Evolutionary conservation across 2,329 filamentous ascomycete species (phyloP).

Genomic region (Stemphylium lycopersici): DNA sequence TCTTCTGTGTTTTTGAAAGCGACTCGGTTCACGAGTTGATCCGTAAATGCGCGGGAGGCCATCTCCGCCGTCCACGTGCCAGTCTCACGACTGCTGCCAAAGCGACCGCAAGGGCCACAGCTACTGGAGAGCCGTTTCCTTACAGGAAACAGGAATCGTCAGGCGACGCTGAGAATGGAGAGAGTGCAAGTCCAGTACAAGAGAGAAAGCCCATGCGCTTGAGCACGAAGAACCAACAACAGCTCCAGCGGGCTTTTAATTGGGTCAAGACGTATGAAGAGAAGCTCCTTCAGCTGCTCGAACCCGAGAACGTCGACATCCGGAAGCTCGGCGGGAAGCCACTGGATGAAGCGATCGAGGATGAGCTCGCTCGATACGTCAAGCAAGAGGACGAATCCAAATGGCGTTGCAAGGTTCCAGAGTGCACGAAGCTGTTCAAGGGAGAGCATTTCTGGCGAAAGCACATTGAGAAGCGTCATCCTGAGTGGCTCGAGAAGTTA

Average conservation of each 20-base stretch:
- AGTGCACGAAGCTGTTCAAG: slow-evolving; percentile 97
- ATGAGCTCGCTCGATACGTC: slow-evolving; percentile 84
- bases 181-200: slow-evolving; percentile 67
- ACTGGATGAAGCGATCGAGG: slow-evolving; percentile 82
- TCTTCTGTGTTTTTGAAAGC: slow-evolving; percentile 99
- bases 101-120: slow-evolving; percentile 83
- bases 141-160: slow-evolving; percentile 74
- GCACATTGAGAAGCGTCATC: slow-evolving; percentile 94
- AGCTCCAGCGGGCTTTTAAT: slow-evolving; percentile 92
- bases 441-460: slow-evolving; percentile 97
- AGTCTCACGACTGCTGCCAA: slow-evolving; percentile 84
- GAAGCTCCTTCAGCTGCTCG: slow-evolving; percentile 89
- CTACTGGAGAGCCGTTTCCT: slow-evolving; percentile 81
- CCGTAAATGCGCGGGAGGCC: slow-evolving; percentile 95
- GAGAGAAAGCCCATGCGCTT: slow-evolving; percentile 72
- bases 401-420: slow-evolving; percentile 93
- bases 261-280: slow-evolving; percentile 99
- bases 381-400: slow-evolving; percentile 99
- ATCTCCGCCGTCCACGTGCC: slow-evolving; percentile 86
- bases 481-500: slow-evolving; percentile 81
- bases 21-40: slow-evolving; percentile 96
- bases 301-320: slow-evolving; percentile 85
- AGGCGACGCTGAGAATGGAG: slow-evolving; percentile 68
- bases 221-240: slow-evolving; percentile 81
- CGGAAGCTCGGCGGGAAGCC: slow-evolving; percentile 89